Evolutionary conservation across 805 yeast genomes (phyloP).

Genomic region (Myxozyma sirexii): DNA sequence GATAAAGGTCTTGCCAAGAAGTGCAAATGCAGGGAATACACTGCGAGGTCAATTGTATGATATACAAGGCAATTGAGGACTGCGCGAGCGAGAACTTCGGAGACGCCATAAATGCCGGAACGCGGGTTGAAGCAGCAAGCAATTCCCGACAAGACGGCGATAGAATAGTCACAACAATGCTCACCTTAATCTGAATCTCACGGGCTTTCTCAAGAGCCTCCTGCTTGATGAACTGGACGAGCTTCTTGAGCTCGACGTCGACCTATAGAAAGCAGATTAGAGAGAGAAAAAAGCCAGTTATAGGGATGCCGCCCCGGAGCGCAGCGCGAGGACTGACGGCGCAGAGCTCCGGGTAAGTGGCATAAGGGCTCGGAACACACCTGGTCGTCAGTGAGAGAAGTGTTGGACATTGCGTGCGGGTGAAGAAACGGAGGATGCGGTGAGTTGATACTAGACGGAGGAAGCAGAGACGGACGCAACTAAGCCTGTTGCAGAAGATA

Average conservation of each 20-base stretch:
- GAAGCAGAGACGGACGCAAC: neutral
- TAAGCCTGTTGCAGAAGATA: slow-evolving; percentile 18
- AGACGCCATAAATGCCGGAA: too few species aligned
- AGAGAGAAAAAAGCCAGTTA: neutral
- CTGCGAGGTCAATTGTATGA: too few species aligned
- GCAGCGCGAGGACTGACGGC: too few species aligned
- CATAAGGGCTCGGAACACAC: slow-evolving; percentile 9
- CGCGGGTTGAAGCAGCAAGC: neutral
- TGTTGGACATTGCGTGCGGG: slow-evolving; percentile 30
- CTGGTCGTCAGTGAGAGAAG: slow-evolving; percentile 35
- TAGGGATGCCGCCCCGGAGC: neutral
- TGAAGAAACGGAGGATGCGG: neutral
- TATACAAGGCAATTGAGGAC: too few species aligned
- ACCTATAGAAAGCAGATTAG: slow-evolving; percentile 47
- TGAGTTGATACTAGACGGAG: neutral
- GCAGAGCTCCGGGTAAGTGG: neutral
- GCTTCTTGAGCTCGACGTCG: slow-evolving; percentile 91
- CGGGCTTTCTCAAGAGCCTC: slow-evolving; percentile 99
- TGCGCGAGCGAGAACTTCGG: too few species aligned
- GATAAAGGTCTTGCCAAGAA: too few species aligned
- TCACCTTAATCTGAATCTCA: slow-evolving; percentile 80
- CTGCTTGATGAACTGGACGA: slow-evolving; percentile 98
- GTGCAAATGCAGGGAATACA: too few species aligned
- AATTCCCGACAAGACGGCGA: neutral
- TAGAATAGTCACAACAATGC: slow-evolving; percentile 15